Percentiles rank a stretch among this genome's conserved stretches.
Evolutionary conservation across 192 early-diverging fungal genomes (phyloP).

Genomic region (Coemansia sp.): DNA sequence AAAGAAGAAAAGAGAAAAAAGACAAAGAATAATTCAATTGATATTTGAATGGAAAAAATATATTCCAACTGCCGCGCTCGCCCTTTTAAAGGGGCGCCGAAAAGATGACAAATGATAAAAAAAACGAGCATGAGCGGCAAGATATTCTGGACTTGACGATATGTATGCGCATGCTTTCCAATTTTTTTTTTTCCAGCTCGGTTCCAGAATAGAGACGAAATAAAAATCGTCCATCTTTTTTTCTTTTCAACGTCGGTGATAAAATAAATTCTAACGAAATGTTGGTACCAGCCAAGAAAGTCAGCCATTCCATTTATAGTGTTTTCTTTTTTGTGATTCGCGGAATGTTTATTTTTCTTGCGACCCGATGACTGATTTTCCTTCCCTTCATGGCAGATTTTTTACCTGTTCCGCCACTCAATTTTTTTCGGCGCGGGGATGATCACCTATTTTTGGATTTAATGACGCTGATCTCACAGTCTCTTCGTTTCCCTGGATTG

Average conservation of each 20-base stretch:
- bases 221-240: not conserved
- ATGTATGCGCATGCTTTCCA: not conserved
- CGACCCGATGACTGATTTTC: not conserved
- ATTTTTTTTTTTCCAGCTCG: constrained; percentile 21
- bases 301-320: not conserved
- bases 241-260: not conserved
- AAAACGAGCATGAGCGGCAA: not conserved
- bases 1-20: not conserved
- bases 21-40: not conserved
- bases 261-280: not conserved
- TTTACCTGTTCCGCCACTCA: not conserved
- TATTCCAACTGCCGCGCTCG: not conserved
- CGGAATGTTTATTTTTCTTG: not conserved
- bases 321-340: not conserved
- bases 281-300: not conserved
- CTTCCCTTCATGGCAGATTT: not conserved
- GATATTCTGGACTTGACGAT: not conserved
- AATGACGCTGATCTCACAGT: not conserved
- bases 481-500: too few species aligned
- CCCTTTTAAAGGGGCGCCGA: not conserved
- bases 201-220: constrained; percentile 2
- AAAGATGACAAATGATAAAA: constrained; percentile 1
- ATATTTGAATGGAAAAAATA: not conserved
- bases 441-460: constrained; percentile 1
- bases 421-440: not conserved